Evolutionary conservation across 345 rosid species (phyloP), one percentile per base, ranked within the genome.

Genomic region (Citrus sinensis): DNA sequence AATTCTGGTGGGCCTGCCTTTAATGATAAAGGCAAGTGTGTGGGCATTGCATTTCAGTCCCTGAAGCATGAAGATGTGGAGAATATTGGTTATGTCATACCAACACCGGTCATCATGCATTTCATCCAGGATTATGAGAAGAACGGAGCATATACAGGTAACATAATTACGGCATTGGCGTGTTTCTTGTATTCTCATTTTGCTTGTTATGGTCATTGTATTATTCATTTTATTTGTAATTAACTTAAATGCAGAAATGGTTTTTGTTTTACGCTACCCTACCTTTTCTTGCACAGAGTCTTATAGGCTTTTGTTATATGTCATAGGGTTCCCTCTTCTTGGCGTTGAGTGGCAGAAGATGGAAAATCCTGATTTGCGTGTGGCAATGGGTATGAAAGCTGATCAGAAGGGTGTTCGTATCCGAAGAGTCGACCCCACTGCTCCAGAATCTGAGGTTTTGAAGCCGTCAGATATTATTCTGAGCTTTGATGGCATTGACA

Each of bases 1-100:
- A 91, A 91, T 82, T 91, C 95, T 63, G 95, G 95, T 46, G 93
- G 95, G 35, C 93, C 95, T 71, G 95, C 95, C 56, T 91, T 91
- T 58, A 91, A 84, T 83, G 95, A 91, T 83, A 85, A 82, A 79
- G 93, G 93, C 30, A 88, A 82, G 29, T 91, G 93, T 80, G 93
- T 91, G 46, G 95, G 95, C 39, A 91, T 91, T 73, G 93, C 95
- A 65, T 91, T 91, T 87, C 95, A 91, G 82, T 91, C 95, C 2
- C 89, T 91, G 55, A 91, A 89, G 82, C 91, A 89, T 70, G 95
- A 91, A 75, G 95, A 91, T 81, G 93, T 78, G 49, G 95, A 91
- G 78, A 91, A 91, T 82, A 91, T 91, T 37, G 93, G 93, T 60
- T 91, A 91, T 79, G 89, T 91, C 34, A 91, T 91, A 72, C 95